Evolutionary conservation across 2,329 filamentous ascomycete species (phyloP).

Genomic region (Claviceps arundinis): DNA sequence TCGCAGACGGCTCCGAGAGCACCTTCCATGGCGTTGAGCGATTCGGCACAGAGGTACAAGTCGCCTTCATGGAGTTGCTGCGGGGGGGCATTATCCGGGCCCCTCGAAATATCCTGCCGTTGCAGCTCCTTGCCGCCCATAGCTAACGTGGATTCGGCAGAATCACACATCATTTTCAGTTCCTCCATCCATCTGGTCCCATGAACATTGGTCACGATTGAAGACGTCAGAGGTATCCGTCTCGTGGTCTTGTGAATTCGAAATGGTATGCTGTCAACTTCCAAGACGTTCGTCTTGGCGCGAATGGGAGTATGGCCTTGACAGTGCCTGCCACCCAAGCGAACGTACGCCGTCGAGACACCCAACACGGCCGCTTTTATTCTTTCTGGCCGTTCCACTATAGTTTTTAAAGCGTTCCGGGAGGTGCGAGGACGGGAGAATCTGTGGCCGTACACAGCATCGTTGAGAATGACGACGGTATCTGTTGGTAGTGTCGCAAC

Average conservation of each 20-base stretch:
- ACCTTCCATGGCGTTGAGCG: slow-evolving; percentile 75
- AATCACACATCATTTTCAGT: slow-evolving; percentile 69
- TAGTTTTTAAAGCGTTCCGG: slow-evolving; percentile 56
- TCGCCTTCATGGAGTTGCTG: slow-evolving; percentile 72
- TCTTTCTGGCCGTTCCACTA: slow-evolving; percentile 87
- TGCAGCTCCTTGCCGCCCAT: slow-evolving; percentile 65
- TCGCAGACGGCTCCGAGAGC: slow-evolving; percentile 88
- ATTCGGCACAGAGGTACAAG: slow-evolving; percentile 79
- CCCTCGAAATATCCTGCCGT: slow-evolving; percentile 49
- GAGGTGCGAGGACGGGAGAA: slow-evolving; percentile 73
- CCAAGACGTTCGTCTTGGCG: slow-evolving; percentile 42
- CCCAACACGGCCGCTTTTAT: slow-evolving; percentile 75
- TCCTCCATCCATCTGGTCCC: slow-evolving; percentile 90
- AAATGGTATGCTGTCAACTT: slow-evolving; percentile 57
- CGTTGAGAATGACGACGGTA: slow-evolving; percentile 76
- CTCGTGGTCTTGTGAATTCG: slow-evolving; percentile 71
- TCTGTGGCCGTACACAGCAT: slow-evolving; percentile 88
- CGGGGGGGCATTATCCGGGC: slow-evolving; percentile 28
- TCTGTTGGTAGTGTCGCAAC: slow-evolving; percentile 32
- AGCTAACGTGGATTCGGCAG: slow-evolving; percentile 65
- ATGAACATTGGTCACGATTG: slow-evolving; percentile 80
- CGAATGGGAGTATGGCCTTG: slow-evolving; percentile 56
- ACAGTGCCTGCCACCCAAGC: slow-evolving; percentile 68
- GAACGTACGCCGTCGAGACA: slow-evolving; percentile 75
- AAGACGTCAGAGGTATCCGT: slow-evolving; percentile 55